phyloP scores from a whole-genome alignment of 208 protist genomes.

The Acanthamoeba triangularis region DNA sequence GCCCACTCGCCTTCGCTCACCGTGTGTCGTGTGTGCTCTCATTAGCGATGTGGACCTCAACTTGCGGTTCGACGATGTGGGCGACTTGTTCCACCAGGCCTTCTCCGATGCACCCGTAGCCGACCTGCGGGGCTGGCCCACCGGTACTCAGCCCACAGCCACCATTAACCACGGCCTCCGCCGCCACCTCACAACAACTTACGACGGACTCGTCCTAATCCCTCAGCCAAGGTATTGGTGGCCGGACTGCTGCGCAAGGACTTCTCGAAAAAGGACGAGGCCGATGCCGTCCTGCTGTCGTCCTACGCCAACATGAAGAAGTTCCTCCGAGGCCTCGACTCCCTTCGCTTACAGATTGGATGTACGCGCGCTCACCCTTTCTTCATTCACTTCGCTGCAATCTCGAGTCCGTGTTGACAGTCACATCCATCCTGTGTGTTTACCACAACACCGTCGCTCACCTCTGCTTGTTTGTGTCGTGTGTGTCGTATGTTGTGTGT shows the following conservation, averaged over 20 bases:
- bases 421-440: no score
- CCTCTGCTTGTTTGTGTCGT: background rate
- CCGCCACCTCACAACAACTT: no score
- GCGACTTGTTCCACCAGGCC: conserved; percentile 9
- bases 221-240: background rate
- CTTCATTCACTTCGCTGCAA: background rate
- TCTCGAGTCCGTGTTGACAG: background rate
- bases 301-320: background rate
- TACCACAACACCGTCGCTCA: background rate
- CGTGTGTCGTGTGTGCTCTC: background rate
- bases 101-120: background rate
- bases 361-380: background rate
- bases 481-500: no score
- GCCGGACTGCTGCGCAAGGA: background rate
- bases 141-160: background rate
- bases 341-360: background rate
- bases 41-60: conserved; percentile 1
- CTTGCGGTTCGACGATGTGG: conserved; percentile 7
- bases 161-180: background rate
- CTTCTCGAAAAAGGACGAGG: background rate
- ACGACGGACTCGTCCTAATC: background rate
- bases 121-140: background rate
- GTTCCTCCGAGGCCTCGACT: background rate
- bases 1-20: no score
- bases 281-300: background rate